A percentile compares a stretch with the other conserved stretches of the same genome.
phyloP scores from a whole-genome alignment of 1,139 yeast genomes.

The Pichia sp. region DNA sequence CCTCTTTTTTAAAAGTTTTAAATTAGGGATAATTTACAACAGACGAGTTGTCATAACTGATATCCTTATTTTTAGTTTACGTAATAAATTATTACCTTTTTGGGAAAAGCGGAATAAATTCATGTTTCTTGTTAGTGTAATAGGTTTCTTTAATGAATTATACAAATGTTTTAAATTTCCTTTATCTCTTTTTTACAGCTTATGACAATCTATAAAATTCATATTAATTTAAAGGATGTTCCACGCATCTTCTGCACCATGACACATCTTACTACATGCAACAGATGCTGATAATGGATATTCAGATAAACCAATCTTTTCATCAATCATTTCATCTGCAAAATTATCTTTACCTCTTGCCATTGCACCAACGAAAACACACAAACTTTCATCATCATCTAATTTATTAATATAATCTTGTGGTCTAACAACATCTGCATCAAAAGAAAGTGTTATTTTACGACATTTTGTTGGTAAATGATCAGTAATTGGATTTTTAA shows the following conservation, averaged over 20 bases:
- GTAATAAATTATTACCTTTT: not conserved
- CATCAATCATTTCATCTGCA: conserved; percentile 96
- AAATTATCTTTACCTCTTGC: conserved; percentile 96
- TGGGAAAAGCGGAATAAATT: not conserved
- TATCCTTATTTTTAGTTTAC: not conserved
- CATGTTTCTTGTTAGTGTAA: not conserved
- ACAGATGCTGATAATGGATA: conserved; percentile 96
- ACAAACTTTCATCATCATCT: conserved; percentile 85
- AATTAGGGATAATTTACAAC: not conserved
- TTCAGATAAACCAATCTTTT: conserved; percentile 90
- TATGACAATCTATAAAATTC: not conserved
- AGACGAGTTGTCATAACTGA: not conserved
- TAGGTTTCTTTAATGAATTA: no score
- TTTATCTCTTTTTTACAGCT: no score
- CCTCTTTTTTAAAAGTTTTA: not conserved
- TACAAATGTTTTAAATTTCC: no score
- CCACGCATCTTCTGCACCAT: conserved; percentile 99
- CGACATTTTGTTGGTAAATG: conserved; percentile 95
- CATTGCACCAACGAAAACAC: conserved; percentile 99
- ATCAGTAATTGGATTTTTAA: conserved; percentile 94
- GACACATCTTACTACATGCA: conserved; percentile 96
- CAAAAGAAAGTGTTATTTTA: conserved; percentile 88
- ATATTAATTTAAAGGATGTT: conserved; percentile 45
- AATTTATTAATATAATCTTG: conserved; percentile 80
- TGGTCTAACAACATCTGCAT: conserved; percentile 80